Evolutionary conservation across 192 early-diverging fungal genomes (phyloP).

Genomic region (Chytriomyces hyalinus): DNA sequence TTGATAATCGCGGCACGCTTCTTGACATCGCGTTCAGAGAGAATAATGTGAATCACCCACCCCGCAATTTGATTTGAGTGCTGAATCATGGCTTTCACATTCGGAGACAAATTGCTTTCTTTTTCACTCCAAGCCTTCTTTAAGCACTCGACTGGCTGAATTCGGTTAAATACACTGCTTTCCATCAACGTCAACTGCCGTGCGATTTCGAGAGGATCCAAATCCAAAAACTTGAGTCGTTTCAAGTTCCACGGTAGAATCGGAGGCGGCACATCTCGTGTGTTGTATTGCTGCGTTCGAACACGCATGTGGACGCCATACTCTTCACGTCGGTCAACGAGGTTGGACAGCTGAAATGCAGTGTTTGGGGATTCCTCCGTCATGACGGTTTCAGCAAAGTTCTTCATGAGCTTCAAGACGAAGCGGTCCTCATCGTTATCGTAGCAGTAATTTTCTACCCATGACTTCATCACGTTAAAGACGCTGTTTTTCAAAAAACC

Average conservation of each 20-base stretch:
- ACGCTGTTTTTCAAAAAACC: constrained; percentile 54
- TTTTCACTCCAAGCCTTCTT: constrained; percentile 84
- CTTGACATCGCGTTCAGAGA: constrained; percentile 67
- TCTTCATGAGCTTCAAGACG: constrained; percentile 68
- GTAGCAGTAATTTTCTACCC: constrained; percentile 90
- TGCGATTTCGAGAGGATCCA: constrained; percentile 91
- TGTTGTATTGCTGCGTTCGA: constrained; percentile 2
- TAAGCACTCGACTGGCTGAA: constrained; percentile 88
- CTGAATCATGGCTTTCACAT: constrained; percentile 87
- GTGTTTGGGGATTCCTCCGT: constrained; percentile 36
- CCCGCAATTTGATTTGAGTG: constrained; percentile 84
- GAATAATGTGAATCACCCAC: constrained; percentile 86
- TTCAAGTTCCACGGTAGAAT: constrained; percentile 83
- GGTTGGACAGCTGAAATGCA: constrained; percentile 73
- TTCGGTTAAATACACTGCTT: constrained; percentile 77
- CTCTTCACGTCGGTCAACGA: constrained; percentile 79
- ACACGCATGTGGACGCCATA: constrained; percentile 38
- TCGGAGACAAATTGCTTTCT: constrained; percentile 64
- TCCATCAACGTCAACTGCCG: constrained; percentile 96
- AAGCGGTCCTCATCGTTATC: constrained; percentile 75
- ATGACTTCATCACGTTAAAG: constrained; percentile 93
- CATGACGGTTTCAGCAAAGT: constrained; percentile 78
- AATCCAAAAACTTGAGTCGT: constrained; percentile 80
- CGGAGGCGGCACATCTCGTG: constrained; percentile 65
- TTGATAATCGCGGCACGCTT: constrained; percentile 50